Percentiles rank a stretch among this genome's conserved stretches.
These are phyloP conservation scores for Corymbia maculata DNA, from an alignment of 345 rosid species.

Conservation along the genomic window DNA sequence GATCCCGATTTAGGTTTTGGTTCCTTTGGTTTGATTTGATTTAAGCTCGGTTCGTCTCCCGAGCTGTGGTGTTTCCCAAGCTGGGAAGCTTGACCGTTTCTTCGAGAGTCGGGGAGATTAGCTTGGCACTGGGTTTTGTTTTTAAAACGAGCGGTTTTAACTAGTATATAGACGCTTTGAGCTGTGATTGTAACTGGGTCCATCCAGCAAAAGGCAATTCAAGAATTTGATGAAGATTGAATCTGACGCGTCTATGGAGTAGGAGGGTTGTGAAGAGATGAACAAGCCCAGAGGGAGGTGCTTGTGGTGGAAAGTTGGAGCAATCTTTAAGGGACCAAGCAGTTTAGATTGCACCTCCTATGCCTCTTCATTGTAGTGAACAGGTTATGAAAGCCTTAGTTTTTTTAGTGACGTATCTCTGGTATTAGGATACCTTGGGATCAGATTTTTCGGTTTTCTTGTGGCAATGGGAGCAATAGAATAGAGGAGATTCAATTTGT, in stretches of 20 bases:
- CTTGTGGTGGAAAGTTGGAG: not conserved
- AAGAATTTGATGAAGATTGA: not conserved
- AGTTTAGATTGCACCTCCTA: not conserved
- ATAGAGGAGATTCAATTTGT: not conserved
- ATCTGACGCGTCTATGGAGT: not conserved
- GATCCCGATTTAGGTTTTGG: not conserved
- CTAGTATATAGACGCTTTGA: not conserved
- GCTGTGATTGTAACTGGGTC: not conserved
- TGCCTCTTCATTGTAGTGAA: not conserved
- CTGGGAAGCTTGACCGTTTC: not conserved
- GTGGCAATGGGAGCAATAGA: not conserved
- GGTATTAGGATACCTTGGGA: not conserved
- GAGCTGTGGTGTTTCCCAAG: not conserved
- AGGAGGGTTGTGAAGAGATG: not conserved
- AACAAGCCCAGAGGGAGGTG: not conserved
- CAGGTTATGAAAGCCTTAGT: not conserved
- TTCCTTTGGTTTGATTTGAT: not conserved
- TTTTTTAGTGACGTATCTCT: not conserved
- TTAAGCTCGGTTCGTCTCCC: not conserved
- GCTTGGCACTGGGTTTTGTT: not conserved
- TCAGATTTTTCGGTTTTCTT: not conserved
- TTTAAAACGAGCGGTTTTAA: not conserved
- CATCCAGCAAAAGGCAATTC: not conserved
- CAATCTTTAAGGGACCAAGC: not conserved
- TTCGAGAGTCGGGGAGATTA: not conserved